These are phyloP conservation scores for Blastobotrys chiropterorum DNA, from an alignment of 805 yeast genomes.

Conservation along the genomic window DNA sequence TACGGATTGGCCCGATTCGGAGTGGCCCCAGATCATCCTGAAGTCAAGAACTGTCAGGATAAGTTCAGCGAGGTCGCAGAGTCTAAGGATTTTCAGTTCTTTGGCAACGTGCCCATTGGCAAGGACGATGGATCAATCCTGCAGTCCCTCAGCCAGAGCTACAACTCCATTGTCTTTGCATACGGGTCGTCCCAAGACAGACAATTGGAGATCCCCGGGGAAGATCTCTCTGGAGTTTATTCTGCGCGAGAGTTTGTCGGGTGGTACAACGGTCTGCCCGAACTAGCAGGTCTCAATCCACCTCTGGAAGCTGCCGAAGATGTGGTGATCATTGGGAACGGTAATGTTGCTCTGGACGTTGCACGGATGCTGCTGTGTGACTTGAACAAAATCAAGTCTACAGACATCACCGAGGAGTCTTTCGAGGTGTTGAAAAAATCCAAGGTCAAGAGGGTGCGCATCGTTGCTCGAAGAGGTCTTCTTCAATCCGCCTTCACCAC, in stretches of 20 bases:
- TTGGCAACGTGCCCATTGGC: slow-evolving; percentile 72
- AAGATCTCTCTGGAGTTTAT: slow-evolving; percentile 54
- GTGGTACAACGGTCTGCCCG: slow-evolving; percentile 94
- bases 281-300: slow-evolving; percentile 42
- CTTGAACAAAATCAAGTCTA: slow-evolving; percentile 48
- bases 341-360: slow-evolving; percentile 91
- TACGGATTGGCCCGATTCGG: slow-evolving; percentile 90
- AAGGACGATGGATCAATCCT: slow-evolving; percentile 45
- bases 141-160: slow-evolving; percentile 43
- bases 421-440: slow-evolving; percentile 45
- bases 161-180: slow-evolving; percentile 70
- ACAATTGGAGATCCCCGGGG: slow-evolving; percentile 52
- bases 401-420: slow-evolving; percentile 70
- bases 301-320: slow-evolving; percentile 54
- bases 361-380: slow-evolving; percentile 71
- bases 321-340: slow-evolving; percentile 89
- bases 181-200: slow-evolving; percentile 70
- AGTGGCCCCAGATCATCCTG: slow-evolving; percentile 99
- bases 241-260: slow-evolving; percentile 84
- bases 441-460: slow-evolving; percentile 54
- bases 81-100: slow-evolving; percentile 43
- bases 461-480: slow-evolving; percentile 83
- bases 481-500: slow-evolving; percentile 80
- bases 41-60: slow-evolving; percentile 69
- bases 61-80: slow-evolving; percentile 52